Percentiles rank a stretch among this genome's conserved stretches.
Conservation (phyloP, 2,329 filamentous ascomycete species). For the Trichothecium roseum region DNA sequence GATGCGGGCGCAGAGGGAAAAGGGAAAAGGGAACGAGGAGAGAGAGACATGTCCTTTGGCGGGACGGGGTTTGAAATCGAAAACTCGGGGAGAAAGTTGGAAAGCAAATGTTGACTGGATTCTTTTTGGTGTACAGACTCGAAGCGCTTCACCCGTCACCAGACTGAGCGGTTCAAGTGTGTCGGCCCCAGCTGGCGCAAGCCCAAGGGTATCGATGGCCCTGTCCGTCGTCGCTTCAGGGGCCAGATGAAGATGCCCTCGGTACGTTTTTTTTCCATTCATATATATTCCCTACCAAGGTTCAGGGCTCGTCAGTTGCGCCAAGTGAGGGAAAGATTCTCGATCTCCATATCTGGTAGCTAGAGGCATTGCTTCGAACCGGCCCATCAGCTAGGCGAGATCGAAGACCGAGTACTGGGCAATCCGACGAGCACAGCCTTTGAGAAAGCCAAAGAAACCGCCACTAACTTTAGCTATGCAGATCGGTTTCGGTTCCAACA, state of each 20-base stretch:
- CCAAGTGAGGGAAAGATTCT: conserved; percentile 1
- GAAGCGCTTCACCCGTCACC: conserved; percentile 93
- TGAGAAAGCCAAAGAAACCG: too few relatives aligned
- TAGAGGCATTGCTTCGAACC: too few relatives aligned
- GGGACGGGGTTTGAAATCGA: too few relatives aligned
- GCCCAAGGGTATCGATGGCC: conserved; percentile 99
- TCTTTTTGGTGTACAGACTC: conserved; percentile 51
- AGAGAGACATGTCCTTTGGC: too few relatives aligned
- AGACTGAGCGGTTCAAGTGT: conserved; percentile 94
- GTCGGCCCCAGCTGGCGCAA: conserved; percentile 91
- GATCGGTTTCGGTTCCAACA: conserved; percentile 99
- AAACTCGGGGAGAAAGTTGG: conserved; percentile 5
- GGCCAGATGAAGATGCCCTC: conserved; percentile 95
- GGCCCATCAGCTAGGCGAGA: too few relatives aligned
- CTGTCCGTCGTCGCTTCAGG: conserved; percentile 94
- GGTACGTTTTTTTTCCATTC: conserved; percentile 54
- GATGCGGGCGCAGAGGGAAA: too few relatives aligned
- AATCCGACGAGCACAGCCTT: too few relatives aligned
- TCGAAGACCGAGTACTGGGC: too few relatives aligned
- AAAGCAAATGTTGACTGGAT: conserved; percentile 25
- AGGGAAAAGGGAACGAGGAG: too few relatives aligned
- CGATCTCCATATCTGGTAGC: too few relatives aligned
- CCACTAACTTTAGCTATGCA: too few relatives aligned
- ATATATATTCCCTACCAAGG: too few relatives aligned
- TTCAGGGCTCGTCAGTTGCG: conserved; percentile 2